Base-by-base conservation (phyloP, 345 rosid species). In the Reutealis trisperma region DNA sequence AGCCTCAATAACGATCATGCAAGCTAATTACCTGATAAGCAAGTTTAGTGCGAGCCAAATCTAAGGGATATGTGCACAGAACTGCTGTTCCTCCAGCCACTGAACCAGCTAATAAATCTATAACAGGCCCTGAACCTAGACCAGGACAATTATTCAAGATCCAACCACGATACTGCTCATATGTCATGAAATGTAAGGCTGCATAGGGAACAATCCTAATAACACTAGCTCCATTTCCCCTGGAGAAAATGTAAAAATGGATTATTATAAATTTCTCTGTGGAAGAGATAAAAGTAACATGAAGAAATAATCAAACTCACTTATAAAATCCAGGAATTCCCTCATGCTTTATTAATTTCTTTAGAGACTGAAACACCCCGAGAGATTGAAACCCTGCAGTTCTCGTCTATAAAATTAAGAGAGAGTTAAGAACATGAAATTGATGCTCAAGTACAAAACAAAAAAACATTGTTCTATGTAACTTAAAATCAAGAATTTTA, bases 171-270 rank as follows among this genome's bases (percentile, higher is more conserved):
- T 96, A 96, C 76, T 86, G 89, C 87, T 96, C 98, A 34, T 96
- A 96, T 15, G 94, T 85, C 99, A 96, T 96, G 85, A 92, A 93
- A 87, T 93, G 98, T 63, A 96, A 84, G 59, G 99, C 99, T 0
- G 99, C 99, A 82, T 93, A 96, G 59, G 98, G 99, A 73, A 96
- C 88, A 66, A 96, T 96, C 68, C 99, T 90, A 66, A 93, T 83
- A 78, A 96, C 97, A 79, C 98, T 96, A 54, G 96, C 98, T 79
- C 99, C 99, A 70, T 96, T 96, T 62, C 98, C 99, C 84, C 99
- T 96, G 34, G 63, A 67, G 15, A 83, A 80, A 32, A 47, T 67
- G 70, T 34, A 83, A 78, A 22, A 47, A 73, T 15, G 51, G 34
- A 74, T 80, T 71, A 71, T 30, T 57, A 66, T 19, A 74, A 81